Evolutionary conservation across 768 basidiomycete genomes (phyloP).

Genomic region (Mycena haematopus): DNA sequence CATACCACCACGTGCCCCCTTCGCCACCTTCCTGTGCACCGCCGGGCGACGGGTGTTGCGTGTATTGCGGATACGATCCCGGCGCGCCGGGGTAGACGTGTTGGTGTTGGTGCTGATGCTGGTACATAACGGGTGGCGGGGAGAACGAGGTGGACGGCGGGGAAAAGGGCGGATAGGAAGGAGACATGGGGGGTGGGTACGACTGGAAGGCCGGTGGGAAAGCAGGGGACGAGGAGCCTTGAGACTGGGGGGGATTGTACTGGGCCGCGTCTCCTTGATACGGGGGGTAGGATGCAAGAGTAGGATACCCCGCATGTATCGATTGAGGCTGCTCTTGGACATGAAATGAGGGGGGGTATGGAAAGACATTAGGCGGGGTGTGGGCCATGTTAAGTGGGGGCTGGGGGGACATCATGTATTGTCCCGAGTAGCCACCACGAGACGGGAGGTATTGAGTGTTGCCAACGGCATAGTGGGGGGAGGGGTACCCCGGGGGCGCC

Average conservation of each 20-base stretch:
- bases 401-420: constrained; percentile 55
- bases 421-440: constrained; percentile 45
- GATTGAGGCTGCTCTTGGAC: constrained; percentile 42
- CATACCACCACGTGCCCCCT: constrained; percentile 55
- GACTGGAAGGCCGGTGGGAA: constrained; percentile 39
- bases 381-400: constrained; percentile 45
- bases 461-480: constrained; percentile 13
- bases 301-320: constrained; percentile 48
- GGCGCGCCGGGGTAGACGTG: constrained; percentile 5
- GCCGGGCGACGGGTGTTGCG: constrained; percentile 37
- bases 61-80: constrained; percentile 36
- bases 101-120: constrained; percentile 37
- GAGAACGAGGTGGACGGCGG: constrained; percentile 46
- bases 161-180: constrained; percentile 38
- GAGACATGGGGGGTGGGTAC: constrained; percentile 36
- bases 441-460: constrained; percentile 36
- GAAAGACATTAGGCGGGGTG: constrained; percentile 40
- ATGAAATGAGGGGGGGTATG: constrained; percentile 45
- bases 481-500: constrained; percentile 3
- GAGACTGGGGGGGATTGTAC: constrained; percentile 35
- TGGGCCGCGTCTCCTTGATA: constrained; percentile 35
- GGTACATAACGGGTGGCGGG: constrained; percentile 44
- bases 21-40: constrained; percentile 47
- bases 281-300: constrained; percentile 41
- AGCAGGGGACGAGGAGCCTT: constrained; percentile 36